Conservation (phyloP, 2,329 filamentous ascomycete genomes). For the Xylaria arbuscula region DNA sequence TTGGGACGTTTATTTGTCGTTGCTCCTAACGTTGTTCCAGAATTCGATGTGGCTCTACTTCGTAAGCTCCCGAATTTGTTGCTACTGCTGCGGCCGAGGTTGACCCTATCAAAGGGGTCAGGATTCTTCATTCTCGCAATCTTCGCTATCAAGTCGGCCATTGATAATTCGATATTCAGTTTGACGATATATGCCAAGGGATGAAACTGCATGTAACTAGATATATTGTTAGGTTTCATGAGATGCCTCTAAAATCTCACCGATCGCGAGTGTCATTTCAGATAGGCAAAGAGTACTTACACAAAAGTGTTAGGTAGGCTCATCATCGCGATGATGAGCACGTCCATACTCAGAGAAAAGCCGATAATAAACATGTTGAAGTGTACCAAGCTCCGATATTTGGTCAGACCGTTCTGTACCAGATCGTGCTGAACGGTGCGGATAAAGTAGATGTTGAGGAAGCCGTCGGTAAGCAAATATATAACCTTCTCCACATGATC, state of each 20-base stretch:
- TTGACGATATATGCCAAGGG: conserved; percentile 65
- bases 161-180: conserved; percentile 65
- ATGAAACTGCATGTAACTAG: conserved; percentile 61
- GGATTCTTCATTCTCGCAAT: conserved; percentile 40
- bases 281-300: conserved; percentile 36
- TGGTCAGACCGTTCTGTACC: conserved; percentile 59
- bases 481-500: conserved; percentile 64
- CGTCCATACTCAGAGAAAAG: conserved; percentile 58
- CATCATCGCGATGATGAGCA: conserved; percentile 57
- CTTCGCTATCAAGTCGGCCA: conserved; percentile 62
- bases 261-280: background rate
- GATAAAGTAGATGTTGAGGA: conserved; percentile 64
- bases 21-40: background rate
- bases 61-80: background rate
- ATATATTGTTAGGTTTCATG: conserved; percentile 2
- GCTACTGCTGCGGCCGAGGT: background rate
- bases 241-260: background rate
- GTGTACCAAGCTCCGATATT: conserved; percentile 59
- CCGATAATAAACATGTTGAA: conserved; percentile 60
- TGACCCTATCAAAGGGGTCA: background rate
- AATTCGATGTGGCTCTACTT: background rate
- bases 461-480: conserved; percentile 60
- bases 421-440: conserved; percentile 57
- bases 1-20: background rate
- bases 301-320: conserved; percentile 58